Conservation (phyloP, 177 flowering plant genomes). For the Vitis hybrid region DNA sequence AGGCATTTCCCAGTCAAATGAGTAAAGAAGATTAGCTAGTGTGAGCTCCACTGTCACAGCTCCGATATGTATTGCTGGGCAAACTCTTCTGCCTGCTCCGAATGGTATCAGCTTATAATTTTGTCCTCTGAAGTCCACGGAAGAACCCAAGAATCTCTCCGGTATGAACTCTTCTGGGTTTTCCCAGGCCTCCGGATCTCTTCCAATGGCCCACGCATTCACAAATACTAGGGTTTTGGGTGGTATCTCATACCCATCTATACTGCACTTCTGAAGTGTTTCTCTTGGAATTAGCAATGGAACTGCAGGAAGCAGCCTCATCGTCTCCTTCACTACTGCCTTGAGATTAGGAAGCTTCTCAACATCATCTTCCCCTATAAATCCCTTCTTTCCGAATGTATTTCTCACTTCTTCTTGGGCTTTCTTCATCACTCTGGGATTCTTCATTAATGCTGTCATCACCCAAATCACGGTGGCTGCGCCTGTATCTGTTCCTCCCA, state of each 20-base stretch:
- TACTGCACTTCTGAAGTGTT: conserved; percentile 9
- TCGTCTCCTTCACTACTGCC: conserved; percentile 27
- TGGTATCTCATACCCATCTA: conserved; percentile 20
- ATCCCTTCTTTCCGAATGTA: conserved; percentile 7
- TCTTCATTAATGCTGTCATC: conserved; percentile 23
- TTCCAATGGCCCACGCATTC: conserved; percentile 26
- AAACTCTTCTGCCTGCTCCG: conserved; percentile 24
- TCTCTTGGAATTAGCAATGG: conserved; percentile 28
- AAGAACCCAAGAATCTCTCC: conserved; percentile 19
- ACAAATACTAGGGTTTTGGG: conserved; percentile 22
- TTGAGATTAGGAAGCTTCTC: conserved; percentile 20
- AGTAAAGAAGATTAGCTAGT: conserved; percentile 9
- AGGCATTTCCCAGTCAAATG: conserved; percentile 29
- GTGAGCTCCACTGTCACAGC: conserved; percentile 6
- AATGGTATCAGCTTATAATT: conserved; percentile 27
- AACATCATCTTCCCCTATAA: conserved; percentile 22
- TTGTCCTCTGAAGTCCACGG: conserved; percentile 4
- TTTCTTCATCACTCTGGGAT: conserved; percentile 20
- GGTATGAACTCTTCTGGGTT: conserved; percentile 31
- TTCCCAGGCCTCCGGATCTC: conserved; percentile 28
- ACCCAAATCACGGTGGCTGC: conserved; percentile 30
- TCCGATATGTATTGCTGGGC: conserved; percentile 34
- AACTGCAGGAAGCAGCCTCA: conserved; percentile 27
- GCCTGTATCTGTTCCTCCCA: conserved; percentile 32
- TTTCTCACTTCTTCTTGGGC: conserved; percentile 22